phyloP scores from a whole-genome alignment of 257 asterid genomes.

The Thymus mandschuricus region DNA sequence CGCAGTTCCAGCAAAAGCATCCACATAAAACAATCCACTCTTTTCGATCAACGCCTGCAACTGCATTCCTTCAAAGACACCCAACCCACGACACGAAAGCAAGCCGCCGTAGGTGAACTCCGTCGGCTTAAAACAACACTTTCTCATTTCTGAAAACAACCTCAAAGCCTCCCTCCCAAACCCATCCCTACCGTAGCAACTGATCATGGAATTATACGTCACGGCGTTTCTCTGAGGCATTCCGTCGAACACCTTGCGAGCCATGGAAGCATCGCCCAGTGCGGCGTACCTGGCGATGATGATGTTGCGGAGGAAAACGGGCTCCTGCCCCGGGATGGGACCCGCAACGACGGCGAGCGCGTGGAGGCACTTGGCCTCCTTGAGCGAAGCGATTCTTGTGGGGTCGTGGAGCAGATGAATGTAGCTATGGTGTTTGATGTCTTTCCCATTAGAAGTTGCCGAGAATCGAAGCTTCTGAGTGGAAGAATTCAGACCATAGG shows the following conservation, averaged over 20 bases:
- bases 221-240: conserved; percentile 65
- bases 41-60: conserved; percentile 68
- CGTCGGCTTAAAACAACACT: conserved; percentile 50
- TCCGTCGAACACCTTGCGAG: conserved; percentile 63
- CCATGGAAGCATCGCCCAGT: conserved; percentile 41
- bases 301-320: conserved; percentile 58
- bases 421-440: conserved; percentile 39
- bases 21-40: conserved; percentile 46
- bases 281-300: conserved; percentile 42
- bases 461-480: conserved; percentile 33
- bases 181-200: conserved; percentile 54
- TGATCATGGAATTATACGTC: conserved; percentile 71
- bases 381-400: conserved; percentile 44
- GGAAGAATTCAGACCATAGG: conserved; percentile 22
- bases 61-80: conserved; percentile 52
- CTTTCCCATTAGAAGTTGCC: conserved; percentile 39
- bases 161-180: conserved; percentile 45
- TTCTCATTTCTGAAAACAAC: conserved; percentile 62
- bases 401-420: conserved; percentile 53
- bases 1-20: conserved; percentile 75
- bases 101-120: conserved; percentile 66
- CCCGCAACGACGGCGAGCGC: conserved; percentile 63
- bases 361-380: conserved; percentile 54
- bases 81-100: conserved; percentile 54
- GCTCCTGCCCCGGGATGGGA: conserved; percentile 44